A percentile compares a stretch with the other conserved stretches of the same genome.
Evolutionary conservation across 495 filamentous ascomycete species (phyloP).

Genomic region (Aspergillus coremiiformis): DNA sequence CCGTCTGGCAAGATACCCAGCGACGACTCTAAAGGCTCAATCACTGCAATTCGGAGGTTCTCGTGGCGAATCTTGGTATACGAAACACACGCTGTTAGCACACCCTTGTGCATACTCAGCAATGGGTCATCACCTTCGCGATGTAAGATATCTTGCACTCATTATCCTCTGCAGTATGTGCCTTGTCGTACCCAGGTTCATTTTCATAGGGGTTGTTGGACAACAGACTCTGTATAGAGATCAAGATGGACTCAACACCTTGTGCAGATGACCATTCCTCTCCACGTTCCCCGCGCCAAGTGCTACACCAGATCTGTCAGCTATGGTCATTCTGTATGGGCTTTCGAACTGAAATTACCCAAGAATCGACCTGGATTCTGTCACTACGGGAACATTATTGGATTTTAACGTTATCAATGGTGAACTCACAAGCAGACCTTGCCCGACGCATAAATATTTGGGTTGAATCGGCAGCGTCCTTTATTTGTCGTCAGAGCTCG

Average conservation of each 20-base stretch:
- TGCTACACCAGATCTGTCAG: constrained; percentile 48
- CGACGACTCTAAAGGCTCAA: constrained; percentile 75
- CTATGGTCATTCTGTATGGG: not conserved
- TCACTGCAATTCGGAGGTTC: constrained; percentile 76
- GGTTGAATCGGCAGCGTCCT: constrained; percentile 85
- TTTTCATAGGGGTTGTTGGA: constrained; percentile 92
- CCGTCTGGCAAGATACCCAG: constrained; percentile 56
- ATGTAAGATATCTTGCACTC: constrained; percentile 73
- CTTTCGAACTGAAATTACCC: constrained; percentile 48
- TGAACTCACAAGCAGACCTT: constrained; percentile 77
- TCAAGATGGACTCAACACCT: constrained; percentile 85
- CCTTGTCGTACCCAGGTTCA: constrained; percentile 85
- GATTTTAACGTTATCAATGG: not conserved
- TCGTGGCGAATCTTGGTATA: constrained; percentile 75
- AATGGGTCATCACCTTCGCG: constrained; percentile 57
- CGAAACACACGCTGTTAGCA: not conserved
- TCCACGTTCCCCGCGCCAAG: constrained; percentile 81
- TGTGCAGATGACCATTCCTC: constrained; percentile 97
- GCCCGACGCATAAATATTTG: constrained; percentile 87
- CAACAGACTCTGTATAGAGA: constrained; percentile 96
- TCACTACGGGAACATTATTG: constrained; percentile 7
- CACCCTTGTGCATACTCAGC: too few species aligned
- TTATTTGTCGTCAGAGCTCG: constrained; percentile 76
- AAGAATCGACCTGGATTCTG: constrained; percentile 65
- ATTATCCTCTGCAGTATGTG: constrained; percentile 58